Evolutionary conservation across 345 rosid species (phyloP), one percentile per base, ranked within the genome.

Genomic region (Ceriops zippeliana): DNA sequence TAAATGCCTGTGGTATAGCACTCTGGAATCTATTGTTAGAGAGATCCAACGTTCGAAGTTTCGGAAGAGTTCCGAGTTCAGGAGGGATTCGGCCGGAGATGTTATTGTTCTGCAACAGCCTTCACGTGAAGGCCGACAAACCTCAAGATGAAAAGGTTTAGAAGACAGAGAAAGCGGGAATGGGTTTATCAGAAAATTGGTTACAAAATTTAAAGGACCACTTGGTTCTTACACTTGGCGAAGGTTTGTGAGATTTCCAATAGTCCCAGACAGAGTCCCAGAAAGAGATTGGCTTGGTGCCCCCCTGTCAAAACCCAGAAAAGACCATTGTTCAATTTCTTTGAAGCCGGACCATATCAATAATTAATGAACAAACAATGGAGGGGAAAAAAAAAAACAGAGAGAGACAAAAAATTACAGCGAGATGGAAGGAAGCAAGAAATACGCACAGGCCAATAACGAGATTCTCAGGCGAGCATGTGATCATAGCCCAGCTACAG

Each of bases 261-360:
- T 85, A 5, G 87, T 52, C 19, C 74, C 81, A n/a, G 96, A 86
- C 67, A 93, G 79, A 65, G 86, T 86, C 51, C 98, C 98, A 5
- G 97, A 93, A 52, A 90, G 83, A 78, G 90, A 90, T 76, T 90
- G 97, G 54, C 98, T 90, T 46, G 98, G 98, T 78, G 90, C 97
- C 66, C 89, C 97, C 60, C 98, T 93, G 86, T 42, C 24, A 69
- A 26, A 66, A 54, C 73, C 77, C 66, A 85, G 51, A 75, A 71
- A 62, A 35, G 69, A 59, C 47, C 52, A 28, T n/a, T 52, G 42
- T n/a, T 53, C 46, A 17, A 52, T 10, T 31, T 63, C 49, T 52
- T 52, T 13, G 19, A 58, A 57, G 26, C 31, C 22, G 28, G 62
- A 22, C 30, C 10, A 63, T 63, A 54, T 21, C 63, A 13, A 27